Evolutionary conservation across 2,329 filamentous ascomycete species (phyloP), one percentile per base, ranked within the genome.

Genomic region (Colletotrichum lentis): DNA sequence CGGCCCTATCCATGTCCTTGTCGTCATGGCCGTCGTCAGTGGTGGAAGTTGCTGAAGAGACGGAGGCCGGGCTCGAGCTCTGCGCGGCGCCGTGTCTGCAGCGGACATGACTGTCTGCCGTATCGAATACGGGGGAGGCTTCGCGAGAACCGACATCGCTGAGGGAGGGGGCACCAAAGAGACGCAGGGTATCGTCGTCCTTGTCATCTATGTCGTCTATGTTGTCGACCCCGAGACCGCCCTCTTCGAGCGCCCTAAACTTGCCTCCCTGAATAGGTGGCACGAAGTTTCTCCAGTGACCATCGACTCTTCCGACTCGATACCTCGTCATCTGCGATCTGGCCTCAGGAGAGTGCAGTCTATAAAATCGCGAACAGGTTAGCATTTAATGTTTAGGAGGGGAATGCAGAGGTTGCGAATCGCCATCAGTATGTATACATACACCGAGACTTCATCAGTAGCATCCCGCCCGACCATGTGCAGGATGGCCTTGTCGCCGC

Each of bases 401-500:
- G n/a, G 20, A 37, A 14, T 14, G 16, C 49, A 14, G 49, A 27
- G n/a, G 41, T 44, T 27, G 8, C n/a, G 31, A 37, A 53, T 47
- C 41, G 18, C 31, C 31, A 35, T 35, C 31, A 35, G 3, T 35
- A 54, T 24, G 50, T 63, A 63, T 53, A 83, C 90, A 58, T 85
- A 97, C 93, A 90, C 92, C 78, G 91, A 93, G 70, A 98, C 90
- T 80, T 98, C 96, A 78, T 97, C 94, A 12, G 95, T 97, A 58
- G 93, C 95, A 87, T 97, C 94, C 80, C 91, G 88, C 70, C 94
- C 94, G 69, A 98, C 88, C 93, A 97, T 96, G 77, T 99, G 96
- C 77, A 88, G 83, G 71, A 99, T 96, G 62, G 95, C 88, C 80
- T 94, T 96, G 74, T 95, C 90, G 73, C 96, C 96, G 65, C 96